Conservation (phyloP, 2,329 filamentous ascomycete species). For the Annulohypoxylon truncatum region DNA sequence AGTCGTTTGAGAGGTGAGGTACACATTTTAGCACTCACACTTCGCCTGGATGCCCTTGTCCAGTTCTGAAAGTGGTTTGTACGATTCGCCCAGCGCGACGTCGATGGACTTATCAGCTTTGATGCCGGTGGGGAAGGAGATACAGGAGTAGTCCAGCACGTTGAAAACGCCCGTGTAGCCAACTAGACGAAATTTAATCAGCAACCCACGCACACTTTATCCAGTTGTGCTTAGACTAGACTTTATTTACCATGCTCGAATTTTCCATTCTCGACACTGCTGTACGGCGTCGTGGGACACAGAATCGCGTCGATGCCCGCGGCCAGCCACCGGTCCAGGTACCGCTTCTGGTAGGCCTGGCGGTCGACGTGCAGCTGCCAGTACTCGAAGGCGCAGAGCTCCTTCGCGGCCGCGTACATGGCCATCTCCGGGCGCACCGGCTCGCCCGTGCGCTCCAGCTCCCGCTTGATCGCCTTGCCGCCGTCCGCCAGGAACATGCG, state of each 20-base stretch:
- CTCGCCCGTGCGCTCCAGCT: slow-evolving; percentile 57
- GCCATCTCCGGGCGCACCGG: slow-evolving; percentile 49
- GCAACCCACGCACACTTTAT: neutral
- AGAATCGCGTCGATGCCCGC: slow-evolving; percentile 71
- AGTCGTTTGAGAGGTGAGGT: neutral
- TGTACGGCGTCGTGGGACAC: slow-evolving; percentile 64
- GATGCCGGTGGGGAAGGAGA: slow-evolving; percentile 60
- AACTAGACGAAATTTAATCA: slow-evolving; percentile 49
- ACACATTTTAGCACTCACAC: slow-evolving; percentile 53
- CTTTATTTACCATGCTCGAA: slow-evolving; percentile 60
- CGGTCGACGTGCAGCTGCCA: slow-evolving; percentile 62
- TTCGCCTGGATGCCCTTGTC: slow-evolving; percentile 56
- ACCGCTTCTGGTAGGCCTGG: slow-evolving; percentile 58
- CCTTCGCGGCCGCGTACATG: slow-evolving; percentile 47
- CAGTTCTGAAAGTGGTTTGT: slow-evolving; percentile 51
- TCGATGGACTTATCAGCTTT: slow-evolving; percentile 56
- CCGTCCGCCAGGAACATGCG: slow-evolving; percentile 64
- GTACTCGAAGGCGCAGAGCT: slow-evolving; percentile 58
- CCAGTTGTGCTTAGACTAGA: neutral
- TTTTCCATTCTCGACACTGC: slow-evolving; percentile 56
- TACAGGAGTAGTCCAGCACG: slow-evolving; percentile 60
- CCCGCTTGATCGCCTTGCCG: slow-evolving; percentile 54
- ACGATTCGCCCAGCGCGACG: slow-evolving; percentile 42
- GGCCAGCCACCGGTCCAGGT: slow-evolving; percentile 59
- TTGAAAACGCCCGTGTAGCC: slow-evolving; percentile 64